Evolutionary conservation across 1,139 yeast species (phyloP), one percentile per base, ranked within the genome.

Genomic region (Debaryomyces sp.): DNA sequence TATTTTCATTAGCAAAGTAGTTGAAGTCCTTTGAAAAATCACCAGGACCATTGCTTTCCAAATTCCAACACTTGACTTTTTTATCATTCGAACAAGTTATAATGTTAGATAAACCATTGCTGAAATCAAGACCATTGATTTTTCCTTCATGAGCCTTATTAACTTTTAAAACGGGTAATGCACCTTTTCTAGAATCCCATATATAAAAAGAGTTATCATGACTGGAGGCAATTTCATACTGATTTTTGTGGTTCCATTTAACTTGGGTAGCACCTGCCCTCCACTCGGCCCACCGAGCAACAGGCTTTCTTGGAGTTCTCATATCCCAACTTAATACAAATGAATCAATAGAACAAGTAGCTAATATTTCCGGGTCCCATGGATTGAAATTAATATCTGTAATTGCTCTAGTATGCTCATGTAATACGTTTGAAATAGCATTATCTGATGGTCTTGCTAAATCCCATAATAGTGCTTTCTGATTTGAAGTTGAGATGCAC

Each of bases 331-430:
- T 82, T 50, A 85, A 81, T 13, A 91, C 86, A 61, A 83, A 87
- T 0, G 97, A 87, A 62, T 94, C 99, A 18, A 94, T 88, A 0
- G 96, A 87, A 61, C 97, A 91, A 0, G 98, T 94, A 0, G 97
- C 97, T 27, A 94, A 66, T n/a, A 89, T 63, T 61, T 92, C 96
- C 0, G 97, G 97, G 56, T 89, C 85, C 30, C 78, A 78, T 1
- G 96, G 94, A 61, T 89, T 96, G 73, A 92, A 94, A 63, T 92
- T 90, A 50, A 94, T 90, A 68, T 94, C 99, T 3, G 99, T 90
- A 35, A 94, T 92, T 1, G 99, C 99, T 48, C 99, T 75, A 2
- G 87, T 81, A 63, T 94, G 99, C 22, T 89, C 87, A 64, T 94
- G 99, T 34, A 94, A 73, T 5, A 90, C 92, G 60, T 87, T 88